Evolutionary conservation across 2,329 filamentous ascomycete genomes (phyloP).

Genomic region (Fusarium lyarnte): DNA sequence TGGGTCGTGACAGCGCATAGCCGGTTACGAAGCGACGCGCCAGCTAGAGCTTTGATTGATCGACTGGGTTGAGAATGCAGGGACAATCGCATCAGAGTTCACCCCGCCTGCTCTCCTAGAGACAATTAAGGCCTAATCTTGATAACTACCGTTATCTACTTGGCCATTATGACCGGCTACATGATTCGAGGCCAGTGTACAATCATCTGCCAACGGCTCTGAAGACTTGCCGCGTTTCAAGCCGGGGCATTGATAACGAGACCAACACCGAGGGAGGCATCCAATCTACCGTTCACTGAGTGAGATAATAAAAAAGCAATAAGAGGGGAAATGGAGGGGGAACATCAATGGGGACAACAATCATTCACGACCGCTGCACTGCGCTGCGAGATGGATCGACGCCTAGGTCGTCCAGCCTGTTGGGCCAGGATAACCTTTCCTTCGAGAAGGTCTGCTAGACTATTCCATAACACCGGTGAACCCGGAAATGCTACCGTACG

Average conservation of each 20-base stretch:
- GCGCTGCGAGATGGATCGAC: slow-evolving; percentile 40
- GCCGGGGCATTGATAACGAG: slow-evolving; percentile 10
- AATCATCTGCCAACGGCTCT: slow-evolving; percentile 7
- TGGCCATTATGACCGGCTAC: slow-evolving; percentile 8
- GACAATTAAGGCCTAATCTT: not conserved
- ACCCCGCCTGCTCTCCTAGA: slow-evolving; percentile 24
- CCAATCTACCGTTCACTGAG: slow-evolving; percentile 18
- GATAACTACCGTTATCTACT: not conserved
- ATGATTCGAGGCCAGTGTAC: slow-evolving; percentile 15
- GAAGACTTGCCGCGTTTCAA: slow-evolving; percentile 35
- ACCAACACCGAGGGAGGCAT: slow-evolving; percentile 31
- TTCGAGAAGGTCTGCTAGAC: slow-evolving; percentile 38
- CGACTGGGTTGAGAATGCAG: slow-evolving; percentile 17
- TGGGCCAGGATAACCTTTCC: slow-evolving; percentile 40
- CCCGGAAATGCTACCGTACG: slow-evolving; percentile 30
- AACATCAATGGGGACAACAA: not conserved
- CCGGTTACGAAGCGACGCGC: slow-evolving; percentile 32
- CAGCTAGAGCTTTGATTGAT: slow-evolving; percentile 13
- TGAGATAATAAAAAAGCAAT: slow-evolving; percentile 29
- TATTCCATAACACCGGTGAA: slow-evolving; percentile 31
- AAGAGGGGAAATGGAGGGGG: slow-evolving; percentile 20
- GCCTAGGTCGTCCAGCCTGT: slow-evolving; percentile 37
- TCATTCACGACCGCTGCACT: slow-evolving; percentile 15
- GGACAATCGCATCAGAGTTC: slow-evolving; percentile 25
- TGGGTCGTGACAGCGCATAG: slow-evolving; percentile 27